These are phyloP conservation scores for Saccharomycopsis javanensis DNA, from an alignment of 805 yeast genomes.

Conservation along the genomic window DNA sequence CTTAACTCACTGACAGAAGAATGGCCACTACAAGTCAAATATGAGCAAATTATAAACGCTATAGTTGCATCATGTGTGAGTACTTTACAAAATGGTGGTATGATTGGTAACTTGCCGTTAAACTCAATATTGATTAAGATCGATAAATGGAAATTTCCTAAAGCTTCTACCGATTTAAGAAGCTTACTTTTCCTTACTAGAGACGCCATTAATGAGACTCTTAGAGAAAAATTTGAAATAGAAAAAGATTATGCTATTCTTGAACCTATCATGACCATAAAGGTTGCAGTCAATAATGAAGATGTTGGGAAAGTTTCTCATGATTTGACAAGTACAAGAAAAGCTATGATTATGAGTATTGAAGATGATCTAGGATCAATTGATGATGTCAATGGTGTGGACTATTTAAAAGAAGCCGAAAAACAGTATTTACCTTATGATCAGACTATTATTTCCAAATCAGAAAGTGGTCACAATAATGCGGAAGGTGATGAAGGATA, in stretches of 20 bases:
- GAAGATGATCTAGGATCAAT: constrained; percentile 48
- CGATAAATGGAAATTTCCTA: constrained; percentile 42
- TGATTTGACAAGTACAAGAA: constrained; percentile 70
- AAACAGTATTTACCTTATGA: constrained; percentile 69
- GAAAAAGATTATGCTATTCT: constrained; percentile 41
- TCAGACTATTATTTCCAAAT: constrained; percentile 34
- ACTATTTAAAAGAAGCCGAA: constrained; percentile 46
- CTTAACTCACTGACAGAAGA: constrained; percentile 3
- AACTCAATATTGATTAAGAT: constrained; percentile 51
- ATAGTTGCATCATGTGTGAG: constrained; percentile 50
- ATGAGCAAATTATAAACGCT: constrained; percentile 44
- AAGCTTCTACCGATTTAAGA: constrained; percentile 33
- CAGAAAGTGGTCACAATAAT: constrained; percentile 17
- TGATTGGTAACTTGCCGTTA: constrained; percentile 43
- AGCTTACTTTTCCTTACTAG: constrained; percentile 39
- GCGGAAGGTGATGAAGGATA: constrained; percentile 18
- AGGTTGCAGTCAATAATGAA: constrained; percentile 54
- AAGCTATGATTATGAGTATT: constrained; percentile 62
- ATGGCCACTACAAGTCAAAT: constrained; percentile 40
- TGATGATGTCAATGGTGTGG: constrained; percentile 13
- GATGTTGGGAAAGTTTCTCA: constrained; percentile 77
- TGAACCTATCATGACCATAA: constrained; percentile 83
- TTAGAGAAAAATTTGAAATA: constrained; percentile 22
- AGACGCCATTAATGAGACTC: constrained; percentile 32
- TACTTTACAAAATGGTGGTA: constrained; percentile 61